Evolutionary conservation across 1,284 basidiomycete genomes (phyloP), one percentile per base, ranked within the genome.

Genomic region (Ceratobasidium sp.): DNA sequence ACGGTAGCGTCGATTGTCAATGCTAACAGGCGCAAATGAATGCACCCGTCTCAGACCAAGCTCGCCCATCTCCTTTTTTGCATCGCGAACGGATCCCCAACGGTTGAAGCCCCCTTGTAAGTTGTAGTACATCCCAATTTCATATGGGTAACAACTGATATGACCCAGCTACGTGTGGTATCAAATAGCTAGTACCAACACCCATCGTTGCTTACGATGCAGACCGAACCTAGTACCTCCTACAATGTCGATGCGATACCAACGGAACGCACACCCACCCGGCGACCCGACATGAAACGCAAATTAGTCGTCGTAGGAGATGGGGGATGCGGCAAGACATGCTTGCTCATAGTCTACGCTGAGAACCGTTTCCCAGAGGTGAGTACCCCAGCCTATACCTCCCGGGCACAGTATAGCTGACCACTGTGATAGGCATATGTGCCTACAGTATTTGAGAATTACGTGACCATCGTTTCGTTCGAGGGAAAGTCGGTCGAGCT

Each of bases 301-400:
- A 97, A 97, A 82, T 88, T 97, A 36, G 95, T 97, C 50, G 95
- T 97, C 53, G 95, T 97, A 19, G 84, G 83, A 6, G 93, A 95
- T 82, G 93, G 93, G 90, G 87, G 89, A 85, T 87, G 86, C 78
- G 89, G 89, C 29, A 89, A 90, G 87, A 97, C 96, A 57, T 97
- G 95, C 87, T 86, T 96, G 77, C 89, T 96, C 78, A 96, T 96
- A 80, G 95, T 97, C 60, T 99, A 99, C 82, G 96, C 97, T 14
- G 95, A 98, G 86, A 97, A 98, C 82, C 91, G 96, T 60, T 99
- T 99, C 83, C 97, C 98, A 64, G 96, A 98, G 90, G 96, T 97
- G 64, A 75, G 84, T 81, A 47, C 11, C 0, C 33, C 22, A 36
- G 15, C 41, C 53, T 65, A 15, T 50, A 22, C 44, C 66, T 22